Conservation (phyloP, 1,139 yeast genomes). For the Debaryomycetaceae sp. region DNA sequence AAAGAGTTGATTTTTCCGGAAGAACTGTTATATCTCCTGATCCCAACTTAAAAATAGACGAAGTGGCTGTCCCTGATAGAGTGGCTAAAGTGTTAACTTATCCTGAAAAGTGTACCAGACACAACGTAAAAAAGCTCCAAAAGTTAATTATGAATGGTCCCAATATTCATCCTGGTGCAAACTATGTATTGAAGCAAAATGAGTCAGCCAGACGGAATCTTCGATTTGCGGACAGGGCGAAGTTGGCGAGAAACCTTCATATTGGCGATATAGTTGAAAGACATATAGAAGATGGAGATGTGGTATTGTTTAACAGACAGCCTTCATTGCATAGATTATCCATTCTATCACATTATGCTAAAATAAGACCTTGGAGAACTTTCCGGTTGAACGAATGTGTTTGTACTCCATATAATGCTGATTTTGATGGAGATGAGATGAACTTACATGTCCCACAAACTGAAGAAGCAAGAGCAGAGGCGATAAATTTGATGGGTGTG, state of each 20-base stretch:
- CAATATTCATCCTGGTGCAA: slow-evolving; percentile 91
- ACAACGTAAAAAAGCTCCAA: slow-evolving; percentile 77
- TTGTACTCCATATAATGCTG: slow-evolving; percentile 98
- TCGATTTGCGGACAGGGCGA: slow-evolving; percentile 80
- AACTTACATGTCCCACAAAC: slow-evolving; percentile 98
- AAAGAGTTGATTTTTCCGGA: slow-evolving; percentile 97
- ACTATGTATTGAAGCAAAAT: slow-evolving; percentile 77
- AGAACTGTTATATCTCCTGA: slow-evolving; percentile 99
- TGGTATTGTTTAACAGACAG: slow-evolving; percentile 94
- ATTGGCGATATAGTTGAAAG: slow-evolving; percentile 97
- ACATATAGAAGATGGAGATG: slow-evolving; percentile 95
- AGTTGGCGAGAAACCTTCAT: slow-evolving; percentile 70
- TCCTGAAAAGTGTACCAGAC: slow-evolving; percentile 91
- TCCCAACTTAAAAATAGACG: slow-evolving; percentile 91
- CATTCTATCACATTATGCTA: slow-evolving; percentile 92
- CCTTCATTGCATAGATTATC: slow-evolving; percentile 96
- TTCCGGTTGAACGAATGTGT: slow-evolving; percentile 97
- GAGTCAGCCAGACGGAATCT: slow-evolving; percentile 86
- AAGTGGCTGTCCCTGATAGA: slow-evolving; percentile 96
- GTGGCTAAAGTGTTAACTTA: slow-evolving; percentile 94
- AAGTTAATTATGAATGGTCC: slow-evolving; percentile 81
- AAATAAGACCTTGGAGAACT: slow-evolving; percentile 97
- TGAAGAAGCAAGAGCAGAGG: slow-evolving; percentile 98
- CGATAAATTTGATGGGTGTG: slow-evolving; percentile 96
- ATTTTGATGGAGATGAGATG: slow-evolving; percentile 99